Evolutionary conservation across 305 asterid species (phyloP).

Genomic region (Salvia sclarea): DNA sequence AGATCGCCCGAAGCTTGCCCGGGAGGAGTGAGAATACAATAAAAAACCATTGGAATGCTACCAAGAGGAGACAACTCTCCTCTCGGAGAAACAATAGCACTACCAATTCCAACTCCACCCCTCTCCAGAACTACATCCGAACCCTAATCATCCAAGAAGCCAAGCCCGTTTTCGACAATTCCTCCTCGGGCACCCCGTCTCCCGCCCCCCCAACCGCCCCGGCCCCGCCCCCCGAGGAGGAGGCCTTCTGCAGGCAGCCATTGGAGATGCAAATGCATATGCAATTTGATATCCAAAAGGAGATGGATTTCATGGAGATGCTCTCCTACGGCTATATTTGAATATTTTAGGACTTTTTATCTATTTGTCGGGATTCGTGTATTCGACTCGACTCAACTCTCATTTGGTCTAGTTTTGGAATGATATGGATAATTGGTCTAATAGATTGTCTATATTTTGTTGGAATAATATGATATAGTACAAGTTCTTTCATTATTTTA

Average conservation of each 20-base stretch:
- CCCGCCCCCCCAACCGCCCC: slow-evolving; percentile 11
- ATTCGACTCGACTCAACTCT: background rate
- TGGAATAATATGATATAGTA: background rate
- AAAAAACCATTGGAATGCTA: slow-evolving; percentile 85
- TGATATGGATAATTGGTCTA: background rate
- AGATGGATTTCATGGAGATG: slow-evolving; percentile 66
- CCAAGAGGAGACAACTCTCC: slow-evolving; percentile 53
- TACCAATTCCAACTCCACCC: slow-evolving; percentile 28
- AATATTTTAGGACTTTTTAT: background rate
- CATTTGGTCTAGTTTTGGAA: background rate
- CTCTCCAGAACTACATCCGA: slow-evolving; percentile 52
- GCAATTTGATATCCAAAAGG: slow-evolving; percentile 50
- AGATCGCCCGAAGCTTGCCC: slow-evolving; percentile 63
- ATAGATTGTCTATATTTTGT: background rate
- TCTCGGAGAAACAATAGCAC: slow-evolving; percentile 24
- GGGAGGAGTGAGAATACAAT: slow-evolving; percentile 78
- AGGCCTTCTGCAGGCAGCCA: slow-evolving; percentile 27
- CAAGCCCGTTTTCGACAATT: slow-evolving; percentile 21
- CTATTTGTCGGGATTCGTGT: background rate
- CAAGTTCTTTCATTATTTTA: too few species aligned
- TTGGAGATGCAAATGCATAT: slow-evolving; percentile 37
- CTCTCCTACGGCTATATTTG: slow-evolving; percentile 45
- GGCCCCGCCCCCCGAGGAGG: slow-evolving; percentile 1
- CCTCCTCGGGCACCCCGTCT: slow-evolving; percentile 30
- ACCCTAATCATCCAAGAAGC: slow-evolving; percentile 32